Conservation (phyloP, 2,329 filamentous ascomycete genomes). For the Fusarium sp. region DNA sequence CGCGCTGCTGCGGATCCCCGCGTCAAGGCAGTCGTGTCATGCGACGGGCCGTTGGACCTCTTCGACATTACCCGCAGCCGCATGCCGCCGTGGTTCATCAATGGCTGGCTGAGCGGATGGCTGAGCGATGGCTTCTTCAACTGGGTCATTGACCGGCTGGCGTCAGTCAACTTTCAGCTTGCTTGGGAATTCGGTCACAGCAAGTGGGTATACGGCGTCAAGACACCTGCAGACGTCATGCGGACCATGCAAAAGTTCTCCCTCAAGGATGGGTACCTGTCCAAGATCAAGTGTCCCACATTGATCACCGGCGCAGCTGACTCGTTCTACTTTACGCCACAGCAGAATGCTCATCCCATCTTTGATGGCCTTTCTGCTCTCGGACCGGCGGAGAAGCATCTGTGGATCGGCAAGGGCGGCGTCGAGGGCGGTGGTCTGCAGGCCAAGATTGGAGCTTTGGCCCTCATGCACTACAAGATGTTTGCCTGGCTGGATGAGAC, state of each 20-base stretch:
- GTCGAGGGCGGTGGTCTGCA: background rate
- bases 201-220: conserved; percentile 42
- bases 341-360: background rate
- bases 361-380: background rate
- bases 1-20: conserved; percentile 55
- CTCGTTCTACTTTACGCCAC: background rate
- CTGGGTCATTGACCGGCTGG: conserved; percentile 32
- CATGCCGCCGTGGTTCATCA: conserved; percentile 42
- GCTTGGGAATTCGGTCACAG: conserved; percentile 47
- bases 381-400: background rate
- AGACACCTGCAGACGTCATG: conserved; percentile 43
- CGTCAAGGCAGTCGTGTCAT: conserved; percentile 57
- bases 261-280: conserved; percentile 33
- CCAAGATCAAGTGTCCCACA: conserved; percentile 43
- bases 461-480: background rate
- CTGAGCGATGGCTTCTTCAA: conserved; percentile 44
- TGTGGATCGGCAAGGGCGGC: background rate
- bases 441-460: background rate
- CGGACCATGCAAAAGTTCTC: conserved; percentile 36
- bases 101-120: conserved; percentile 33
- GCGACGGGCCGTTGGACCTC: conserved; percentile 44
- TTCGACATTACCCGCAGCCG: conserved; percentile 43
- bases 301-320: conserved; percentile 42
- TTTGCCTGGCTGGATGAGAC: background rate
- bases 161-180: conserved; percentile 43